Evolutionary conservation across 2,329 filamentous ascomycete genomes (phyloP).

Genomic region (Talaromyces funiculosus): DNA sequence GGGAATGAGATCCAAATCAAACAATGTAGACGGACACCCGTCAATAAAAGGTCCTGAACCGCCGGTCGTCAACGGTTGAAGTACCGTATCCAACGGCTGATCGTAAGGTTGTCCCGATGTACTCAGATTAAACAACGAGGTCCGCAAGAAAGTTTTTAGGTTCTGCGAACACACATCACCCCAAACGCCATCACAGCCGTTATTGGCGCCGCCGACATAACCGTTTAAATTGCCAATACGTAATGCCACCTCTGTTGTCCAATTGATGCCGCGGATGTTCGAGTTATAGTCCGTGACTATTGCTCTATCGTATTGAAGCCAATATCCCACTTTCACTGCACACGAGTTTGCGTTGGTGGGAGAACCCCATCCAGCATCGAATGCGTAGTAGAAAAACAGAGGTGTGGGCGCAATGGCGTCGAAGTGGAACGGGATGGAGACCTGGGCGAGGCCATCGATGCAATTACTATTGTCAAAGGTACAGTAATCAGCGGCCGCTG

Average conservation of each 20-base stretch:
- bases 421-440: conserved; percentile 29
- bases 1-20: conserved; percentile 30
- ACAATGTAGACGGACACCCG: conserved; percentile 27
- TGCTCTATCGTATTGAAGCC: conserved; percentile 29
- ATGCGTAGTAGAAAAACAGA: conserved; percentile 32
- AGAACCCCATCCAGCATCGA: conserved; percentile 22
- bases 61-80: conserved; percentile 23
- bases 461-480: conserved; percentile 31
- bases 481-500: conserved; percentile 17
- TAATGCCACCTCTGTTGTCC: conserved; percentile 32
- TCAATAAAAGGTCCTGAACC: conserved; percentile 19
- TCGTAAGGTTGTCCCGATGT: conserved; percentile 23
- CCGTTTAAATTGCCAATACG: conserved; percentile 34
- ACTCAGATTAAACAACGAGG: conserved; percentile 24
- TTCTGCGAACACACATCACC: conserved; percentile 27
- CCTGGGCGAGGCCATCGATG: conserved; percentile 35
- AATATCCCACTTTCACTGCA: conserved; percentile 32
- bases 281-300: conserved; percentile 20
- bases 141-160: conserved; percentile 25
- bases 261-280: conserved; percentile 24
- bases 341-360: conserved; percentile 17
- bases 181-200: conserved; percentile 37
- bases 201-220: conserved; percentile 28
- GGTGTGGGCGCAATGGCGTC: conserved; percentile 30
- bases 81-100: conserved; percentile 25